Conservation (phyloP, 148 eudicot genomes). For the Silene conica region DNA sequence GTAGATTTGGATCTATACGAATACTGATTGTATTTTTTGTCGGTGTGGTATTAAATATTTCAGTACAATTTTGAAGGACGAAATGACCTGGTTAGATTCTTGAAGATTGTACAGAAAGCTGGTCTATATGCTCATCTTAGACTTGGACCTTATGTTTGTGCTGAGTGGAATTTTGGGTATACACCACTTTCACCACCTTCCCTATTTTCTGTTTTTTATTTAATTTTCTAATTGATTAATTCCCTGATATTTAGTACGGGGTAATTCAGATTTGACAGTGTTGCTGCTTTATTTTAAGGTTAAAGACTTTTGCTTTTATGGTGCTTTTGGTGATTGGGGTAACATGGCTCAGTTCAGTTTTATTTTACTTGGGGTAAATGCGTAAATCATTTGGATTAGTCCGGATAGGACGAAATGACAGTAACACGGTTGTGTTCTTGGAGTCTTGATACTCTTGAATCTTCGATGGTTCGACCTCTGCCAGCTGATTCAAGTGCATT, state of each 20-base stretch:
- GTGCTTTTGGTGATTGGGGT: neutral
- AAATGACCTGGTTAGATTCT: slow-evolving; percentile 70
- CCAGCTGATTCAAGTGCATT: neutral
- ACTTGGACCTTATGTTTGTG: slow-evolving; percentile 89
- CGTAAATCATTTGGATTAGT: neutral
- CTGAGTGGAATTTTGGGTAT: slow-evolving; percentile 96
- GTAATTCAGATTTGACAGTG: neutral
- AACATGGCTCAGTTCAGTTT: neutral
- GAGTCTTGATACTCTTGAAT: neutral
- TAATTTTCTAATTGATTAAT: neutral
- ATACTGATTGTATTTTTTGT: neutral
- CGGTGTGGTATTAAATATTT: slow-evolving; percentile 6
- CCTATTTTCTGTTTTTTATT: neutral
- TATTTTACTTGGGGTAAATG: neutral
- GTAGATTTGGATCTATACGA: neutral
- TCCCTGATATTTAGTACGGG: neutral
- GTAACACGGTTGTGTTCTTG: neutral
- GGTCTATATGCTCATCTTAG: slow-evolving; percentile 87
- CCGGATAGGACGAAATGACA: too few species aligned
- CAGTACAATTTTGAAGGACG: slow-evolving; percentile 90
- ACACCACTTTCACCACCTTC: neutral
- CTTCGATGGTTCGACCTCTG: neutral
- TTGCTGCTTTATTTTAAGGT: neutral
- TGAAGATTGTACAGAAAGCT: slow-evolving; percentile 77
- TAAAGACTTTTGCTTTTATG: slow-evolving; percentile 3